Evolutionary conservation across 192 early-diverging fungal genomes (phyloP).

Genomic region (Allomyces macrogynus): DNA sequence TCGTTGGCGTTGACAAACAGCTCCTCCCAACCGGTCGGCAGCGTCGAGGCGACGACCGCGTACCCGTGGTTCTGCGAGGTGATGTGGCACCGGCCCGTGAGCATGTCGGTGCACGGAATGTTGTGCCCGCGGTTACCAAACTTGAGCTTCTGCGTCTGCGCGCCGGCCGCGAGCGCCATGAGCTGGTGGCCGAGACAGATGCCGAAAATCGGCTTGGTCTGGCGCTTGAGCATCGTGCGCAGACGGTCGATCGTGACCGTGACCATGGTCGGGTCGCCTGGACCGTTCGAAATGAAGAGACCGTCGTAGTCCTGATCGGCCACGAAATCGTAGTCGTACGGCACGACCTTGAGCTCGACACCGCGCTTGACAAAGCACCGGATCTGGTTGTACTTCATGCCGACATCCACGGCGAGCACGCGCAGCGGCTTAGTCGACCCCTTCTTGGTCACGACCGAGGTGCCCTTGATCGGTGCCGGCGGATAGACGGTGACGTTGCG

Average conservation of each 20-base stretch:
- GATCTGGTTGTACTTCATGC: slow-evolving; percentile 99
- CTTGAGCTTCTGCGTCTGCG: slow-evolving; percentile 85
- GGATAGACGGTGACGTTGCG: slow-evolving; percentile 55
- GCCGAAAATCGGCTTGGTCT: slow-evolving; percentile 86
- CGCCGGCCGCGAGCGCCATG: slow-evolving; percentile 79
- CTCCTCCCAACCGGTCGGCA: slow-evolving; percentile 56
- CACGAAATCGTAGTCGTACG: slow-evolving; percentile 90
- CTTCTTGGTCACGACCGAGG: slow-evolving; percentile 14
- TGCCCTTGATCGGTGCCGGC: slow-evolving; percentile 35
- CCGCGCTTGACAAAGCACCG: slow-evolving; percentile 92
- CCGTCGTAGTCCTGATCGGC: slow-evolving; percentile 63
- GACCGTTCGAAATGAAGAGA: slow-evolving; percentile 77
- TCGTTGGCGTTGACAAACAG: slow-evolving; percentile 98
- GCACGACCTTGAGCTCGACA: slow-evolving; percentile 80
- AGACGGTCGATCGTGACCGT: slow-evolving; percentile 57
- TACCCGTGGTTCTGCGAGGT: slow-evolving; percentile 98
- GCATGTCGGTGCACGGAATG: slow-evolving; percentile 92
- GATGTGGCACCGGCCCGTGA: slow-evolving; percentile 93
- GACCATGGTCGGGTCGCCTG: slow-evolving; percentile 83
- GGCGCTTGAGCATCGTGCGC: slow-evolving; percentile 34
- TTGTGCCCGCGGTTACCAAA: slow-evolving; percentile 99
- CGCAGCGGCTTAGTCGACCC: slow-evolving; percentile 49
- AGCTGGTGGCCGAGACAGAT: slow-evolving; percentile 99
- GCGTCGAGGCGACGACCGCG: slow-evolving; percentile 66
- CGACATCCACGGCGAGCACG: slow-evolving; percentile 85